These are phyloP conservation scores for Aureobasidium zeae DNA, from an alignment of 2,329 filamentous ascomycete genomes.

Conservation along the genomic window DNA sequence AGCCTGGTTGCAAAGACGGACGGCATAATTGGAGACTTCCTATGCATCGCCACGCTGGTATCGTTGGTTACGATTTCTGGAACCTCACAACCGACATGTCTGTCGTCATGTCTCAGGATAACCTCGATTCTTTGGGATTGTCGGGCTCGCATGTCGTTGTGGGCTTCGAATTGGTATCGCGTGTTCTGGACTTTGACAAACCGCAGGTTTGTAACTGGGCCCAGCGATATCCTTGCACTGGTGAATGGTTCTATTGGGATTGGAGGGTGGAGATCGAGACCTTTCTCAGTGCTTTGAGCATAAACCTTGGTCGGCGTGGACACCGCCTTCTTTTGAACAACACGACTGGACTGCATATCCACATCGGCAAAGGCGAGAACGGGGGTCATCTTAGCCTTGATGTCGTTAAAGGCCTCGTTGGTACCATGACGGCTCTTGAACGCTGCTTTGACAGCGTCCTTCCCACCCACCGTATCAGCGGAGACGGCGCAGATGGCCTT, in stretches of 20 bases:
- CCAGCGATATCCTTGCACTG: neutral
- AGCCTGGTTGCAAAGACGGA: neutral
- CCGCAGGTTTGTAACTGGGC: neutral
- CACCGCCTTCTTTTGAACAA: neutral
- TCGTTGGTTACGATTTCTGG: neutral
- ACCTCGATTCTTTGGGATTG: neutral
- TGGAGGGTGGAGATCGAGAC: neutral
- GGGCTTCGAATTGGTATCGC: conserved; percentile 1
- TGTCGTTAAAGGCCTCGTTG: neutral
- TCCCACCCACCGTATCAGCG: neutral
- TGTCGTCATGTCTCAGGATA: neutral
- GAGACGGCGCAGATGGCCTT: neutral
- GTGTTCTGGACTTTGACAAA: neutral
- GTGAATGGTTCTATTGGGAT: neutral
- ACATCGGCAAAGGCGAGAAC: neutral
- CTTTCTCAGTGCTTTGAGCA: neutral
- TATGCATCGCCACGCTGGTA: neutral
- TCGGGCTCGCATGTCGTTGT: too few relatives aligned
- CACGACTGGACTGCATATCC: neutral
- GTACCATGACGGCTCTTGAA: conserved; percentile 5
- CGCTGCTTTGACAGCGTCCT: conserved; percentile 3
- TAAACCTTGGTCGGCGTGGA: neutral
- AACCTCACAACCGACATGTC: neutral
- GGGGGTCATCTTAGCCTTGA: neutral
- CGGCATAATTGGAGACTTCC: neutral